Evolutionary conservation across 805 yeast species (phyloP).

Genomic region (Zygosaccharomyces kombuchaensis): DNA sequence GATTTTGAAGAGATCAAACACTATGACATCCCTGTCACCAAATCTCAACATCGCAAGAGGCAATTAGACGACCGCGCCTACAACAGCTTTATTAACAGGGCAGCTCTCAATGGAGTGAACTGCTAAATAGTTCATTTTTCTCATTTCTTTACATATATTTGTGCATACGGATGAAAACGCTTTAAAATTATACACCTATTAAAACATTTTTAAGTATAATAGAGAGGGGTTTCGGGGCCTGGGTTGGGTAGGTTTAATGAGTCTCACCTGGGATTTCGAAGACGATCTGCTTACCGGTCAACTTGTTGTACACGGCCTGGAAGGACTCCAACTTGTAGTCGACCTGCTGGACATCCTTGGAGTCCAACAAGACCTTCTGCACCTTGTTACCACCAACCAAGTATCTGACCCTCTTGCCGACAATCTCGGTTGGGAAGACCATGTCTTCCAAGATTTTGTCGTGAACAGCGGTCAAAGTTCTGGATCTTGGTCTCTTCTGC

Average conservation of each 20-base stretch:
- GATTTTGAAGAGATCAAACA: constrained; percentile 23
- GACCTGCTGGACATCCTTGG: constrained; percentile 93
- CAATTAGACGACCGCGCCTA: constrained; percentile 9
- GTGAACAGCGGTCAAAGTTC: constrained; percentile 98
- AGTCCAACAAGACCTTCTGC: constrained; percentile 95
- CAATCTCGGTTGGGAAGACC: constrained; percentile 99
- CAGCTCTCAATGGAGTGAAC: constrained; percentile 7
- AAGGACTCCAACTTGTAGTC: constrained; percentile 99
- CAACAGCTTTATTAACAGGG: constrained; percentile 12
- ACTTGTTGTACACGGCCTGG: constrained; percentile 97
- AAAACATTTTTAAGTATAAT: constrained; percentile 17
- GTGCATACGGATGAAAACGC: constrained; percentile 21
- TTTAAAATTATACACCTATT: constrained; percentile 30
- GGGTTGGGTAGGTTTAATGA: constrained; percentile 26
- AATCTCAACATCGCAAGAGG: constrained; percentile 10
- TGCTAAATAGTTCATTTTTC: not conserved
- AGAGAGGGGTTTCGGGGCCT: constrained; percentile 4
- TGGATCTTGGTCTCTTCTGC: constrained; percentile 99
- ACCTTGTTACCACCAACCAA: constrained; percentile 98
- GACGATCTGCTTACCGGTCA: constrained; percentile 99
- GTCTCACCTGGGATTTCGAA: constrained; percentile 76
- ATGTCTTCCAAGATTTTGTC: constrained; percentile 98
- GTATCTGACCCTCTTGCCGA: constrained; percentile 99
- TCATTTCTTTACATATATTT: not conserved
- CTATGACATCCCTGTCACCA: constrained; percentile 27